Evolutionary conservation across 208 protist genomes (phyloP).

Genomic region (Endotrypanum monterogeii): DNA sequence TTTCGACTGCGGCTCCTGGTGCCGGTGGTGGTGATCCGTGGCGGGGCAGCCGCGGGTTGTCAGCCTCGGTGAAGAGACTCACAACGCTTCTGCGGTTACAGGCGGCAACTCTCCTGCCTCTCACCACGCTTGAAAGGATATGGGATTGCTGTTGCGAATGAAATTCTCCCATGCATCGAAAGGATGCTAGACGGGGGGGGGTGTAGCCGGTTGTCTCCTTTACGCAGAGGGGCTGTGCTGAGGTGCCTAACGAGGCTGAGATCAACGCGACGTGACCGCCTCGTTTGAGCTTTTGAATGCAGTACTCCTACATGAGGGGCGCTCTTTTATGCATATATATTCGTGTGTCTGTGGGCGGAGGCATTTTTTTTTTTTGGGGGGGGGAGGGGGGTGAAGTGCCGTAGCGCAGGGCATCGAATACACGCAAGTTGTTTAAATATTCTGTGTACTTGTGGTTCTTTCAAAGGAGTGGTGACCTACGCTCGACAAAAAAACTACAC

Average conservation of each 20-base stretch:
- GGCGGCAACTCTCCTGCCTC: slow-evolving; percentile 18
- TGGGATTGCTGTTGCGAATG: slow-evolving; percentile 26
- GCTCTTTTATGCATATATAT: background rate
- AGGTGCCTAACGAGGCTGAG: background rate
- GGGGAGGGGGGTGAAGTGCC: too few relatives aligned
- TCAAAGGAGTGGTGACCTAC: too few relatives aligned
- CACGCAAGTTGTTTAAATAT: too few relatives aligned
- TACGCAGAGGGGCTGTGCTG: background rate
- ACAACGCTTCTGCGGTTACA: slow-evolving; percentile 31
- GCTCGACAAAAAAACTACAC: too few relatives aligned
- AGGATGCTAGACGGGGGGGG: background rate
- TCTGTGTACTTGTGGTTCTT: too few relatives aligned
- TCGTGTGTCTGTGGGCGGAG: background rate
- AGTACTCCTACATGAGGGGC: background rate
- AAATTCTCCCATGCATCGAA: background rate
- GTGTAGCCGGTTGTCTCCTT: background rate
- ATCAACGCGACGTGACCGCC: background rate
- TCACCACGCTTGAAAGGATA: slow-evolving; percentile 28
- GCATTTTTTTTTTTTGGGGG: background rate
- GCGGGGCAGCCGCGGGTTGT: background rate
- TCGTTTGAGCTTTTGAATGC: background rate
- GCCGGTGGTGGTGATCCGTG: background rate
- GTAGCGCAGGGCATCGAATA: too few relatives aligned
- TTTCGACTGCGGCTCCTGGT: background rate
- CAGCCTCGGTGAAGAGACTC: slow-evolving; percentile 1